phyloP scores from a whole-genome alignment of 495 filamentous ascomycete species.

The Gamarada debralockiae region DNA sequence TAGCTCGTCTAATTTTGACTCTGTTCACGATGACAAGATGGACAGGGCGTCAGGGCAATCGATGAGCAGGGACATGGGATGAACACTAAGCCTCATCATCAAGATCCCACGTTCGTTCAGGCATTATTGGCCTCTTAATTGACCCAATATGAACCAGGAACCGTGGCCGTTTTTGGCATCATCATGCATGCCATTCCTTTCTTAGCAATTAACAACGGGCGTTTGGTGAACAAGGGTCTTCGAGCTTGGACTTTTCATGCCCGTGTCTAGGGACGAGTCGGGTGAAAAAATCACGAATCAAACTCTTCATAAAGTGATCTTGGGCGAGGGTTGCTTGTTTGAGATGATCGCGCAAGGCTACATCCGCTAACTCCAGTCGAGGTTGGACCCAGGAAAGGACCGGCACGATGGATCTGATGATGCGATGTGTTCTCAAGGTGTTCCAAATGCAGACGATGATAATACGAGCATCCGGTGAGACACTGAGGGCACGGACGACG shows the following conservation, averaged over 20 bases:
- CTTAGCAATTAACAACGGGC: background rate
- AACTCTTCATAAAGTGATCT: no score
- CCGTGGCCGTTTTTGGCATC: constrained; percentile 15
- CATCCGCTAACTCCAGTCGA: no score
- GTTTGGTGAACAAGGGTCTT: background rate
- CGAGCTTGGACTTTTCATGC: constrained; percentile 16
- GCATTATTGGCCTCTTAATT: background rate
- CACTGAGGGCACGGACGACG: background rate
- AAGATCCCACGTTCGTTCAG: constrained; percentile 15
- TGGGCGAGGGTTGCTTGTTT: background rate
- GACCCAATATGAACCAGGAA: constrained; percentile 6
- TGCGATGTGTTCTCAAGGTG: no score
- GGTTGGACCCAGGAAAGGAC: no score
- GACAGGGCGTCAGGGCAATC: background rate
- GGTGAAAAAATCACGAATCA: background rate
- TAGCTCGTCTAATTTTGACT: constrained; percentile 9
- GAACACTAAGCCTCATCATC: constrained; percentile 6
- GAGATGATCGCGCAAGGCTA: background rate
- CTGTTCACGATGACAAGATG: background rate
- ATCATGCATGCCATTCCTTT: constrained; percentile 15
- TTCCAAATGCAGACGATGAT: no score
- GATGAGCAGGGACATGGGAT: background rate
- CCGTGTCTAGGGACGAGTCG: constrained; percentile 9
- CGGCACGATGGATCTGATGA: no score
- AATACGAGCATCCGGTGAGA: background rate